Evolutionary conservation across 169 alveolate species (phyloP), one percentile per base, ranked within the genome.

Genomic region (Eimeria praecox): DNA sequence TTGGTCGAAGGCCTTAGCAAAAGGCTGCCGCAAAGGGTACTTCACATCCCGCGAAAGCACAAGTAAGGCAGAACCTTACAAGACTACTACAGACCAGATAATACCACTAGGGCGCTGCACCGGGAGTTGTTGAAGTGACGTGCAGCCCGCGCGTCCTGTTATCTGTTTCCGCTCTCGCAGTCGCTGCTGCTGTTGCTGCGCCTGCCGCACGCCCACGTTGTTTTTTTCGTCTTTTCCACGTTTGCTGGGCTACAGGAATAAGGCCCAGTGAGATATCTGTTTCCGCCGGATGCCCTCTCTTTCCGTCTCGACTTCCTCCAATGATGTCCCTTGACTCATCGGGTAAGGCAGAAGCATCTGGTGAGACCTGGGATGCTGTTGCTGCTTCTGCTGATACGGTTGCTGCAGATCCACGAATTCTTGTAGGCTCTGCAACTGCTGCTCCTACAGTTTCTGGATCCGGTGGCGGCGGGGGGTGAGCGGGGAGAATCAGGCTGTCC

Each of bases 401-500:
- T 49, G 89, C 69, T 35, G 56, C 91, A 27, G 77, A 33, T 8
- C 30, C 91, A 42, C 42, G 0, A n/a, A 44, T 16, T 52, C n/a
- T 59, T 52, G 49, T 27, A 27, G 69, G n/a, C 42, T 24, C 89
- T 54, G 75, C 91, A 4, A 38, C 93, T 10, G 64, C 62, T 59
- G 92, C 78, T 38, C 82, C 80, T 35, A 52, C 92, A n/a, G 59
- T 52, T 86, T 52, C 93, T 62, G 93, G 82, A 27, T 49, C 82
- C n/a, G 93, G 93, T 6, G 93, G 93, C 27, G 93, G 93, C 35
- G 93, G 93, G 64, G 93, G 93, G 42, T 86, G 80, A 35, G 82
- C 93, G 8, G 93, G 93, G 64, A 86, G 93, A 59, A 86, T 22
- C 40, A 56, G 33, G 62, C 69, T 35, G 52, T 38, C 93, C 18